These are phyloP conservation scores for Globisporangium megalacanthum DNA, from an alignment of 352 stramenopile species.

Conservation along the genomic window DNA sequence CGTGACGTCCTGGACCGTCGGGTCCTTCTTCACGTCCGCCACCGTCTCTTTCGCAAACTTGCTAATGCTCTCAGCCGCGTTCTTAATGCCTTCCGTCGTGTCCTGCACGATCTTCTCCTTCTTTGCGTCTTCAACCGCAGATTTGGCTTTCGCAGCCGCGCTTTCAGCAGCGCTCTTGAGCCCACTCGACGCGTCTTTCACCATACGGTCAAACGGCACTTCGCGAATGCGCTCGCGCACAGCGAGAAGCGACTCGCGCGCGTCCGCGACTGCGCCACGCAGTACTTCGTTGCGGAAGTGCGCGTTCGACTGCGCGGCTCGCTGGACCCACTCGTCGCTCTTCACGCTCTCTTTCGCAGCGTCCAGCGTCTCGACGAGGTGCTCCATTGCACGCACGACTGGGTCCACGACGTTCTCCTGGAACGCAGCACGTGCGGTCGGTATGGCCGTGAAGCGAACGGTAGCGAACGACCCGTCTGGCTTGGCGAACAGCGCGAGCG, in stretches of 20 bases:
- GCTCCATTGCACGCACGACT: slow-evolving; percentile 73
- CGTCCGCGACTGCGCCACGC: slow-evolving; percentile 42
- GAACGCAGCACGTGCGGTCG: slow-evolving; percentile 53
- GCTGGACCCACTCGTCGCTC: slow-evolving; percentile 60
- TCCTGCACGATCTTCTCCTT: slow-evolving; percentile 10
- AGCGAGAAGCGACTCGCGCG: slow-evolving; percentile 38
- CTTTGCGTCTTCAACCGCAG: slow-evolving; percentile 8
- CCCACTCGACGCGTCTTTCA: slow-evolving; percentile 44
- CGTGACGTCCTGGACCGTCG: slow-evolving; percentile 5
- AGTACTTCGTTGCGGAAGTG: slow-evolving; percentile 40
- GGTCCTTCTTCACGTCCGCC: slow-evolving; percentile 6
- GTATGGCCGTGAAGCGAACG: slow-evolving; percentile 61
- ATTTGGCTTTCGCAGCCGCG: slow-evolving; percentile 3
- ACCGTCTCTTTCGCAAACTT: slow-evolving; percentile 11
- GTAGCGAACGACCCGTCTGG: slow-evolving; percentile 28
- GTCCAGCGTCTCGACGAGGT: slow-evolving; percentile 69
- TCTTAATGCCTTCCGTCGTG: slow-evolving; percentile 8
- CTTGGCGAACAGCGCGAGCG: slow-evolving; percentile 49
- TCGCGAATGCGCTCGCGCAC: slow-evolving; percentile 61
- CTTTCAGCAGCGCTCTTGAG: slow-evolving; percentile 8
- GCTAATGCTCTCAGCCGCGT: slow-evolving; percentile 7
- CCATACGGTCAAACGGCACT: slow-evolving; percentile 75
- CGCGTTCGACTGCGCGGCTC: slow-evolving; percentile 37
- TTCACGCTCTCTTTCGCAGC: slow-evolving; percentile 70
- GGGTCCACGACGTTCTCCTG: slow-evolving; percentile 69